Evolutionary conservation across 495 filamentous ascomycete species (phyloP).

Genomic region (Penicillium pancosmium): DNA sequence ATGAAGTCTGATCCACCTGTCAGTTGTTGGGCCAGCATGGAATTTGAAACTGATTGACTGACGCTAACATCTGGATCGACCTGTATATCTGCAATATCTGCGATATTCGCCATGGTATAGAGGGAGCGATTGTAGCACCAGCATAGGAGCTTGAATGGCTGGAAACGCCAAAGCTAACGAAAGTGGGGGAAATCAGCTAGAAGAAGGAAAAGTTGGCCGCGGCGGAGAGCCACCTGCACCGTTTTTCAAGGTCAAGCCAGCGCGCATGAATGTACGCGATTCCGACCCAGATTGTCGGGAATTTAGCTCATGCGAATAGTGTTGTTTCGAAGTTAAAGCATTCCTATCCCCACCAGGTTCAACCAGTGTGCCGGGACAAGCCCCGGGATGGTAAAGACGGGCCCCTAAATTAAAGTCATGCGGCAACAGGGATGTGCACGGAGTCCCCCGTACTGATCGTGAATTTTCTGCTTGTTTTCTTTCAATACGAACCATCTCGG

Average conservation of each 20-base stretch:
- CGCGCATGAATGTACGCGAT: slow-evolving; percentile 2
- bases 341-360: slow-evolving; percentile 1
- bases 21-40: neutral
- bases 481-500: neutral
- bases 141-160: neutral
- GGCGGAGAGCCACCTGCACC: neutral
- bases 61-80: slow-evolving; percentile 20
- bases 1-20: slow-evolving; percentile 8
- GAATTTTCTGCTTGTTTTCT: neutral
- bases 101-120: neutral
- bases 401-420: neutral
- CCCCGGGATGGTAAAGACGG: neutral
- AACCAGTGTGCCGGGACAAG: slow-evolving; percentile 12
- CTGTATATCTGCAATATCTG: slow-evolving; percentile 8
- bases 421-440: neutral
- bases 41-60: neutral
- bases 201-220: slow-evolving; percentile 3
- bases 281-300: slow-evolving; percentile 12
- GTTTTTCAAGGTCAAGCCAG: neutral
- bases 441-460: neutral
- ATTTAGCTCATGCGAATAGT: neutral
- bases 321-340: neutral
- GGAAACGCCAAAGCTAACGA: neutral
- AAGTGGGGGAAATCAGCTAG: neutral
- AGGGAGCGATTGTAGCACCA: neutral